Evolutionary conservation across 2,329 filamentous ascomycete species (phyloP).

Genomic region (Clarireedia paspali): DNA sequence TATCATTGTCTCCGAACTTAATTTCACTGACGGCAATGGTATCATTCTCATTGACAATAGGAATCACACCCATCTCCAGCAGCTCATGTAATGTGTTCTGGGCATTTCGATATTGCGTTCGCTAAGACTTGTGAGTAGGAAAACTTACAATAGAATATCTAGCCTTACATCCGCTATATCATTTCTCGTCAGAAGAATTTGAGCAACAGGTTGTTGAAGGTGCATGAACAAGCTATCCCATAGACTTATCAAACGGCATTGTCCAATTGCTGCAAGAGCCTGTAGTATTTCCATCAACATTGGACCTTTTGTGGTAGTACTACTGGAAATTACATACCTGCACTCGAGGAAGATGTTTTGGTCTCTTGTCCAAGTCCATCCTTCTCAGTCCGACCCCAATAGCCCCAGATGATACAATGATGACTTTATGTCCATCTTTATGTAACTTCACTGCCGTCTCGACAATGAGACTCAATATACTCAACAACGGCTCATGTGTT

Average conservation of each 20-base stretch:
- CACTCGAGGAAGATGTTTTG: conserved; percentile 82
- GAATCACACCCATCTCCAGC: conserved; percentile 90
- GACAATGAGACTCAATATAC: conserved; percentile 85
- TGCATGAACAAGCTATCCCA: conserved; percentile 93
- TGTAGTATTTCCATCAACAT: conserved; percentile 27
- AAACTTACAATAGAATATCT: background rate
- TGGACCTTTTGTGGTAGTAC: background rate
- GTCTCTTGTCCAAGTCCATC: conserved; percentile 81
- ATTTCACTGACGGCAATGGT: conserved; percentile 96
- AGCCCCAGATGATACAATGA: conserved; percentile 94
- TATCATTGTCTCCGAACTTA: conserved; percentile 99
- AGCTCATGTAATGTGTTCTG: conserved; percentile 91
- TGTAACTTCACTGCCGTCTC: conserved; percentile 84
- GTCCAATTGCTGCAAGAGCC: conserved; percentile 90
- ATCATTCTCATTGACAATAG: conserved; percentile 98
- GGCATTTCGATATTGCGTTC: conserved; percentile 90
- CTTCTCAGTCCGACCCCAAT: conserved; percentile 88
- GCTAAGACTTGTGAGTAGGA: conserved; percentile 37
- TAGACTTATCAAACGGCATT: conserved; percentile 88
- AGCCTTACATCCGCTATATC: conserved; percentile 82
- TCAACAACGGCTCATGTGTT: conserved; percentile 87
- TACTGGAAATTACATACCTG: conserved; percentile 47
- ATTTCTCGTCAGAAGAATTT: conserved; percentile 88
- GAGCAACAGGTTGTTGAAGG: conserved; percentile 82
- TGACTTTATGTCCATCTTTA: conserved; percentile 86